These are phyloP conservation scores for Clonostachys solani DNA, from an alignment of 2,329 filamentous ascomycete genomes.

Conservation along the genomic window DNA sequence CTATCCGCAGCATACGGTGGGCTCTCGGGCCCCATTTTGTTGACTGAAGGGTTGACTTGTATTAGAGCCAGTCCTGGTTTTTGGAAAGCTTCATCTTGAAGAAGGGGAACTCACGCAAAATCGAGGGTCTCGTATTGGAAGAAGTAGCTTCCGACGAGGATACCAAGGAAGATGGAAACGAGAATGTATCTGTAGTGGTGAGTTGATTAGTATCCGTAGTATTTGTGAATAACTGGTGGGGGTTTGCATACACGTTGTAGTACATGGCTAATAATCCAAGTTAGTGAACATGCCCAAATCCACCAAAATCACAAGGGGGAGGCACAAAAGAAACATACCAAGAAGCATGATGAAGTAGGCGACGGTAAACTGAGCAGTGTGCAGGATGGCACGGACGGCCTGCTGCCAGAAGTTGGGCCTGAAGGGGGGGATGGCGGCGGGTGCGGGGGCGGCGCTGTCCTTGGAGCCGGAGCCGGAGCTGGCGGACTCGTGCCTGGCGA, in stretches of 20 bases:
- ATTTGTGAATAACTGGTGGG: too few species aligned
- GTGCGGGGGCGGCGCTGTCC: not conserved
- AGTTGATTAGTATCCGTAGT: too few species aligned
- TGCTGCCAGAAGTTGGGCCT: conserved; percentile 64
- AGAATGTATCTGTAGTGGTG: conserved; percentile 55
- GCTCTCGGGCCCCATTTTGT: conserved; percentile 22
- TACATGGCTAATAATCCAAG: conserved; percentile 44
- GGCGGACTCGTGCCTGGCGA: conserved; percentile 12
- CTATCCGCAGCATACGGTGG: conserved; percentile 36
- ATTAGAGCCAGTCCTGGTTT: not conserved
- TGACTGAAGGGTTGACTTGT: conserved; percentile 5
- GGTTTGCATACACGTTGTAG: conserved; percentile 42
- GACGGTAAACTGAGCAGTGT: conserved; percentile 67
- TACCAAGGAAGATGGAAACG: conserved; percentile 75
- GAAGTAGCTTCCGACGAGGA: conserved; percentile 66
- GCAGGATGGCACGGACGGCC: conserved; percentile 58
- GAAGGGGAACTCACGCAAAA: conserved; percentile 13
- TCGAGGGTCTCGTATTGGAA: conserved; percentile 64
- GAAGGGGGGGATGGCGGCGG: conserved; percentile 24
- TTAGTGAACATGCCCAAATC: not conserved
- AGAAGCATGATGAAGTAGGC: conserved; percentile 76
- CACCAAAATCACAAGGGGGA: not conserved
- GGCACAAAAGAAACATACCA: conserved; percentile 13
- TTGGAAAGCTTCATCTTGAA: not conserved
- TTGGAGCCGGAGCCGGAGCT: not conserved